Evolutionary conservation across 1,284 basidiomycete genomes (phyloP).

Genomic region (Cryptococcus deneoformans): DNA sequence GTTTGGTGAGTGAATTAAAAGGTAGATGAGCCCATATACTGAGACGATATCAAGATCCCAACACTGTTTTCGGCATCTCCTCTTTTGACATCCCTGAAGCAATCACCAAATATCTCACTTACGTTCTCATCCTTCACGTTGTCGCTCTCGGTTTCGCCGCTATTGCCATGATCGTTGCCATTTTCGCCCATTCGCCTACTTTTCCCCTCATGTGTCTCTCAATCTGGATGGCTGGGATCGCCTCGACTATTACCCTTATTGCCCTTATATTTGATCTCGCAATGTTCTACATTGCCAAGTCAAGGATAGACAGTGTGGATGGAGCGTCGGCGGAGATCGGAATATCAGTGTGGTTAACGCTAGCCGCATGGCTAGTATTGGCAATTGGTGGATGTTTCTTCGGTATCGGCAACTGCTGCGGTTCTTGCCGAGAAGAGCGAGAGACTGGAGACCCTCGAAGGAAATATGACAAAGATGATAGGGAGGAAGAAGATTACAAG

Average conservation of each 20-base stretch:
- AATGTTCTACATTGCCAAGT: slow-evolving; percentile 77
- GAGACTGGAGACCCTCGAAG: slow-evolving; percentile 24
- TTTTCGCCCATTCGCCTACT: slow-evolving; percentile 78
- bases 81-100: slow-evolving; percentile 62
- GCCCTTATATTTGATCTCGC: slow-evolving; percentile 84
- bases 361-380: slow-evolving; percentile 75
- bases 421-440: slow-evolving; percentile 42
- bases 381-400: slow-evolving; percentile 85
- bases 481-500: slow-evolving; percentile 21
- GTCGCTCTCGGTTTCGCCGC: slow-evolving; percentile 70
- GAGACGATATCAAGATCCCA: slow-evolving; percentile 60
- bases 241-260: slow-evolving; percentile 66
- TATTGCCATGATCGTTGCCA: slow-evolving; percentile 69
- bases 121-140: slow-evolving; percentile 81
- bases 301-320: slow-evolving; percentile 65
- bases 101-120: slow-evolving; percentile 82
- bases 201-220: slow-evolving; percentile 82
- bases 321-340: slow-evolving; percentile 72
- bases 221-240: slow-evolving; percentile 70
- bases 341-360: slow-evolving; percentile 77
- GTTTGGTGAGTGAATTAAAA: slow-evolving; percentile 60
- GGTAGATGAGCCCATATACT: background rate
- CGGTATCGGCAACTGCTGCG: slow-evolving; percentile 73
- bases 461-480: slow-evolving; percentile 6
- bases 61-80: slow-evolving; percentile 67